Evolutionary conservation across 345 rosid genomes (phyloP), one percentile per base, ranked within the genome.

Genomic region (Mercurialis annua): DNA sequence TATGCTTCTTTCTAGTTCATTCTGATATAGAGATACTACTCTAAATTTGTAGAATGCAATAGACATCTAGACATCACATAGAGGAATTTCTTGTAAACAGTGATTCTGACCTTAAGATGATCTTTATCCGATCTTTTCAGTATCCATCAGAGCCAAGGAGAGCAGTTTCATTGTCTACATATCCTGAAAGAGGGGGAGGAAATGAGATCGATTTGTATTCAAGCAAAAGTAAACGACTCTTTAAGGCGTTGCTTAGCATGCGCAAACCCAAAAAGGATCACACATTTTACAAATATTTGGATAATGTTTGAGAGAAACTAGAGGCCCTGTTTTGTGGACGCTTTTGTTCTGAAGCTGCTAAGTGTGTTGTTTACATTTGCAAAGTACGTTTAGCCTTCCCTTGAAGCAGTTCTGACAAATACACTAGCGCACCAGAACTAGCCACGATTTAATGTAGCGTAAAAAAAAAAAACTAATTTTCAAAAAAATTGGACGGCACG

Each of bases 201-300:
- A 63, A 70, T 21, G 88, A 84, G 6, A 60, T 67, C 16, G 82
- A 81, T 21, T 63, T 68, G 24, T 59, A 71, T 73, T 77, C 85
- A 42, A 72, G 84, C 78, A 83, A 80, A 76, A 82, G 78, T 81
- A 83, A 82, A 69, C 82, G 79, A 43, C 81, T 83, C 55, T 59
- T 89, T 38, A 86, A 84, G 81, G 92, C 94, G 51, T 66, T 87
- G 81, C 85, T 86, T 56, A 81, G 94, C 84, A 70, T 86, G 81
- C 73, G 82, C 71, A 87, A 79, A 77, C 62, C 87, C 20, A 83
- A 69, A 74, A 80, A 74, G 69, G 80, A 82, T 38, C 65, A 43
- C 59, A 26, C 73, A 1, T 24, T 69, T 10, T 66, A 73, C 61
- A 80, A 75, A 68, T 71, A 65, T 65, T 73, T 67, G 72, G 86